Conservation (phyloP, 495 filamentous ascomycete species). For the Penicillium macrosclerotiorum region DNA sequence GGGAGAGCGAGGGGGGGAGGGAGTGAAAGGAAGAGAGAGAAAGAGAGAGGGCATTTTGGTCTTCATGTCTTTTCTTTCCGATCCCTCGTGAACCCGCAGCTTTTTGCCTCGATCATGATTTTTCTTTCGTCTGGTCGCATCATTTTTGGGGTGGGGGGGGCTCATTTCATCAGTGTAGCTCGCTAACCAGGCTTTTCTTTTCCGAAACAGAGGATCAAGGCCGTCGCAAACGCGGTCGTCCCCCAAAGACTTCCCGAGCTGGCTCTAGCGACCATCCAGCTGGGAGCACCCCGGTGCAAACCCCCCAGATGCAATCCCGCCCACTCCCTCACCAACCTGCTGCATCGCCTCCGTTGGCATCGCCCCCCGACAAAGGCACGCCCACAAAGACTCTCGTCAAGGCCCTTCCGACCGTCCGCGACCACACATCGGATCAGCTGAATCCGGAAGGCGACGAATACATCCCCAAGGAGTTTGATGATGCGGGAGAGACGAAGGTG, state of each 20-base stretch:
- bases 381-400: constrained; percentile 91
- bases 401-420: constrained; percentile 90
- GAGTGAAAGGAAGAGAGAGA: too few species aligned
- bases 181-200: constrained; percentile 19
- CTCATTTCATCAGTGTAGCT: background rate
- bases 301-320: constrained; percentile 74
- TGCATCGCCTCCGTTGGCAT: constrained; percentile 65
- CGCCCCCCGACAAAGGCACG: constrained; percentile 76
- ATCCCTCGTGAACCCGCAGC: background rate
- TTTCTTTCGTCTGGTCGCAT: constrained; percentile 6
- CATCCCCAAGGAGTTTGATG: constrained; percentile 88
- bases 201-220: constrained; percentile 60
- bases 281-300: constrained; percentile 59
- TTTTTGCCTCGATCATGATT: background rate
- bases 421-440: constrained; percentile 97
- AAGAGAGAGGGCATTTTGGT: too few species aligned
- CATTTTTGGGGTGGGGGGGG: too few species aligned
- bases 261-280: constrained; percentile 49
- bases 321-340: constrained; percentile 58
- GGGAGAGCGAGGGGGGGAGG: background rate
- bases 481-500: constrained; percentile 90
- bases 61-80: background rate
- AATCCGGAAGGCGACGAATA: constrained; percentile 93
- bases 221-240: constrained; percentile 82
- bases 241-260: constrained; percentile 66